A percentile compares a stretch with the other conserved stretches of the same genome.
Evolutionary conservation across 192 early-diverging fungal species (phyloP).

Genomic region (Phycomyces nitens): DNA sequence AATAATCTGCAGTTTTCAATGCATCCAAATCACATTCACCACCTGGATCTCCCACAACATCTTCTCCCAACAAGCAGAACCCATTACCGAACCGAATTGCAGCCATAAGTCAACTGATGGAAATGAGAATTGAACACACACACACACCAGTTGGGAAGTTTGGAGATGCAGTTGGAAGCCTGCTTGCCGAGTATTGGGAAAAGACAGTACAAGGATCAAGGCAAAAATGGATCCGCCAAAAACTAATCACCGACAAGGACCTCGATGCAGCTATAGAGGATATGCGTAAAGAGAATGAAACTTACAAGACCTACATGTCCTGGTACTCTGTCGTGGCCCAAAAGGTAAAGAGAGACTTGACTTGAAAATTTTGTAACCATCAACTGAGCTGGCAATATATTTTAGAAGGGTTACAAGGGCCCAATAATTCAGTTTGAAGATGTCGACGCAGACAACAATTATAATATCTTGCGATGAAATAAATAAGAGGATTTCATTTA

Average conservation of each 20-base stretch:
- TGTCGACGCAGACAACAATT: conserved; percentile 13
- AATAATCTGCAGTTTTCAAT: too few species aligned
- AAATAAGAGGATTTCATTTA: neutral
- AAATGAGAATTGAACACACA: conserved; percentile 19
- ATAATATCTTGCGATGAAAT: neutral
- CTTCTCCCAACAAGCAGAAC: neutral
- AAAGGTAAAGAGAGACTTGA: conserved; percentile 10
- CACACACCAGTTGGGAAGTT: conserved; percentile 21
- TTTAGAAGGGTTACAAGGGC: conserved; percentile 20
- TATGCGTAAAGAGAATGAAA: conserved; percentile 14
- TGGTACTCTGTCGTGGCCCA: conserved; percentile 24
- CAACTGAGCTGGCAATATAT: too few species aligned
- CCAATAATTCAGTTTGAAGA: conserved; percentile 26
- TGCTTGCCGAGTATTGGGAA: conserved; percentile 24
- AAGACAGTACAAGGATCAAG: neutral
- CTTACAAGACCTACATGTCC: conserved; percentile 21
- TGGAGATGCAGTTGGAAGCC: conserved; percentile 17
- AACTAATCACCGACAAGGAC: conserved; percentile 17
- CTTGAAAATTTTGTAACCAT: too few species aligned
- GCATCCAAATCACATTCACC: neutral
- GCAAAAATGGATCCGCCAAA: conserved; percentile 10
- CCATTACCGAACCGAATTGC: conserved; percentile 25
- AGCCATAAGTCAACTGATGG: conserved; percentile 2
- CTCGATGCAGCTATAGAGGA: neutral
- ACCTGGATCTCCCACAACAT: neutral